Evolutionary conservation across 1,284 basidiomycete genomes (phyloP), one percentile per base, ranked within the genome.

Genomic region (Pseudozyma thailandica): DNA sequence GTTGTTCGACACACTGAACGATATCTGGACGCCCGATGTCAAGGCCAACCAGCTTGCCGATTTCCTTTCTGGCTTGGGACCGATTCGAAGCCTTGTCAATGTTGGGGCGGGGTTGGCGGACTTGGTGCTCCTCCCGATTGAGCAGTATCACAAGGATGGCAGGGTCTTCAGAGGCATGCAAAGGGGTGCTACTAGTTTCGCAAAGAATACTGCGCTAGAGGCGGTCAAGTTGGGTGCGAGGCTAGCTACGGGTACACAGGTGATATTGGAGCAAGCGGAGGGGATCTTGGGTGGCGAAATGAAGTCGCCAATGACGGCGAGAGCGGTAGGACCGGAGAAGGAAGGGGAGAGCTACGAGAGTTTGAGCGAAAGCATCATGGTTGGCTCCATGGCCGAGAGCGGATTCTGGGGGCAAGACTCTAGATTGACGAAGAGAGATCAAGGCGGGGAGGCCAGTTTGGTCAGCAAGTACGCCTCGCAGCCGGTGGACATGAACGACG

Each of bases 11-110:
- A 87, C 92, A 48, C 86, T 99, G 27, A 95, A 98, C 79, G 95
- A 98, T 80, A 87, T 98, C 30, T 99, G 96, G 96, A 97, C 95
- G 1, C 96, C 95, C 2, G 96, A 99, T 83, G 94, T 99, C 54
- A 98, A 98, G 83, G 93, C 95, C 2, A 97, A 96, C 25, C 96
- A 98, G 80, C 87, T 99, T 6, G 92, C 93, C 5, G 95, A 98
- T 74, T 92, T 98, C 44, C 91, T 99, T 43, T 94, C 94, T n/a
- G 95, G 95, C 3, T 92, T 98, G 1, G 88, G 94, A 3, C 95
- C 96, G 0, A 93, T 99, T 70, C 90, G 94, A 23, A 0, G 88
- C 93, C 61, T 77, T 3, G 94, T 98, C 73, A 98, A 98, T 72
- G 93, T 98, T 41, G 95, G 96, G 12, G 92, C 93, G 20, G 95